Base-by-base conservation (phyloP, 2,329 filamentous ascomycete genomes). In the Trichoderma atrobrunneum region DNA sequence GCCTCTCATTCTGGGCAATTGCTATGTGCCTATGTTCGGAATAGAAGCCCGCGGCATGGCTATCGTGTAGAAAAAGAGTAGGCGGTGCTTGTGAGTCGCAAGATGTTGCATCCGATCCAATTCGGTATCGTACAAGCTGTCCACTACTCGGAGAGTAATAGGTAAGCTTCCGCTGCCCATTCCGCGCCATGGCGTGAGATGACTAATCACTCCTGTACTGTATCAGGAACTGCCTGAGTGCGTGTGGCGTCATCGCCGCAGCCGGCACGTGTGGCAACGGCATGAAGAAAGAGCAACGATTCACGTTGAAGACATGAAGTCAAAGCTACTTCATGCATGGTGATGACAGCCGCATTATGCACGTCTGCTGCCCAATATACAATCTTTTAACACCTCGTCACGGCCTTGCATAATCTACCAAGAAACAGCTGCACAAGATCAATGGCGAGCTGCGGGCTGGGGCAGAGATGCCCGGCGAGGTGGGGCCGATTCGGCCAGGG, bases 1-100 rank as follows among this genome's bases (percentile, higher is more conserved):
- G 75, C 79, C 77, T 78, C 80, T 82, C 84, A 85, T 85, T 69
- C 62, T 82, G 75, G 79, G 79, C 79, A 80, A 75, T 73, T 77
- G 74, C 77, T 81, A 82, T 79, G 75, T 79, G 78, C 78, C 78
- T 76, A 74, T 75, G 54, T 59, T 72, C 21, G 64, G 60, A 72
- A 71, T 70, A 72, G 66, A 74, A 73, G 74, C 74, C 64, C 73
- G 74, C 74, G 73, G 79, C 80, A 81, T 81, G 78, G 76, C 78
- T 73, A 59, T 54, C 48, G 39, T 48, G 34, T 63, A 36, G 24
- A 59, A 26, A 26, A 65, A 54, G 61, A 28, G n/a, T 4, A 39
- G 43, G 62, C 62, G 57, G 54, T 34, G 36, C n/a, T 26, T 51
- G 65, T 39, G 48, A 62, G 36, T 71, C 64, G 60, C 39, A 71